Evolutionary conservation across 1,284 basidiomycete species (phyloP).

Genomic region (Trametes polyzona): DNA sequence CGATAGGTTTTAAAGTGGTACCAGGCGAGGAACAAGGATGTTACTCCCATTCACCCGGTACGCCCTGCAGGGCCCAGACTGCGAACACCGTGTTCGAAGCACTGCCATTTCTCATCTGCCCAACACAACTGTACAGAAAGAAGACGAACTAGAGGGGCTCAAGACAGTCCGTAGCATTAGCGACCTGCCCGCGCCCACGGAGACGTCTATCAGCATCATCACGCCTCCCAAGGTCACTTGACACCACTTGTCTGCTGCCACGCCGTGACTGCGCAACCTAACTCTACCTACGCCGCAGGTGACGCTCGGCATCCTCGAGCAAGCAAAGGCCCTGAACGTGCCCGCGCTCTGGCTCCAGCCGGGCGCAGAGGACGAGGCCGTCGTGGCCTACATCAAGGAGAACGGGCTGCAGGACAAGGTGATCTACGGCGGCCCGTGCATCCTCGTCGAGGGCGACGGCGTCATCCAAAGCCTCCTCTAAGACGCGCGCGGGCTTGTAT

Average conservation of each 20-base stretch:
- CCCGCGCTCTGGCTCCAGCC: conserved; percentile 86
- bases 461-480: conserved; percentile 40
- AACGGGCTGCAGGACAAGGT: conserved; percentile 63
- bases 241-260: background rate
- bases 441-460: conserved; percentile 71
- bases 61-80: too few species aligned
- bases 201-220: conserved; percentile 81
- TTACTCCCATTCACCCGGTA: conserved; percentile 76
- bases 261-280: too few species aligned
- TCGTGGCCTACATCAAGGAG: conserved; percentile 53
- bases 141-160: conserved; percentile 66
- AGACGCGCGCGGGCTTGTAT: background rate
- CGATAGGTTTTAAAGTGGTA: conserved; percentile 78
- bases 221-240: conserved; percentile 78
- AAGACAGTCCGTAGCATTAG: conserved; percentile 55
- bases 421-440: conserved; percentile 77
- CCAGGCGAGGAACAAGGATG: conserved; percentile 57
- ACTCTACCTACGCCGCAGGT: conserved; percentile 49
- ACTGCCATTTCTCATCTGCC: background rate
- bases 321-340: conserved; percentile 64
- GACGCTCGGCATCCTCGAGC: conserved; percentile 65
- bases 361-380: conserved; percentile 71
- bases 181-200: conserved; percentile 62
- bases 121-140: conserved; percentile 49
- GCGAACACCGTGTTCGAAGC: too few species aligned